Base-by-base conservation (phyloP, 2,329 filamentous ascomycete genomes). In the Neofusicoccum ribis region DNA sequence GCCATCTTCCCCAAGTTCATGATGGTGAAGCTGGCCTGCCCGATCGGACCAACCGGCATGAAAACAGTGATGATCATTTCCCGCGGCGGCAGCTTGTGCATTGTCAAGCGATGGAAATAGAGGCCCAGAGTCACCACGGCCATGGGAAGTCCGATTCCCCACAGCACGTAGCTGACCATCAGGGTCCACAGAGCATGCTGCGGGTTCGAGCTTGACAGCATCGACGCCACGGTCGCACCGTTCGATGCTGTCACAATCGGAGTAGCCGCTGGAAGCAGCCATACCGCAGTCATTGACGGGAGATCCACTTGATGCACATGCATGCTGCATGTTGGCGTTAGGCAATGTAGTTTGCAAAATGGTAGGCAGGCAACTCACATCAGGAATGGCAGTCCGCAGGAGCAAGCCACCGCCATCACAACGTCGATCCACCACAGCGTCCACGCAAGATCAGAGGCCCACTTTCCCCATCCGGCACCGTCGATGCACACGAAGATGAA, bases 31-130 rank as follows among this genome's bases (percentile, higher is more conserved):
- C 86, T 87, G 14, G 88, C 89, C 73, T 89, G 87, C 0, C 88
- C 88, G 0, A 90, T 76, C 0, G 89, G 88, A 0, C 89, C 88
- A 0, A 91, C 79, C 0, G 89, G 89, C 0, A 91, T 77, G 69
- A 91, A 89, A 6, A 87, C 85, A 2, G 85, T 89, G 9, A 91
- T 88, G 49, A 91, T 88, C 64, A 88, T 85, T 71, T 90, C 89
- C 56, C 85, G 82, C 1, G 88, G 84, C 0, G 89, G 89, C 14
- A 91, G 81, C 44, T 87, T 86, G 75, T 91, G 85, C 2, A 91
- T 74, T 3, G 86, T 87, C 9, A 92, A 80, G 11, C 89, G 86
- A 66, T 89, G 86, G 71, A 90, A 90, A 75, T 91, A 92, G 43
- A 91, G 83, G 11, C 86, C 86, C 31, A 91, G 78, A 20, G 90